Evolutionary conservation across 177 flowering plant species (phyloP), one percentile per base, ranked within the genome.

Genomic region (Vitis hybrid): DNA sequence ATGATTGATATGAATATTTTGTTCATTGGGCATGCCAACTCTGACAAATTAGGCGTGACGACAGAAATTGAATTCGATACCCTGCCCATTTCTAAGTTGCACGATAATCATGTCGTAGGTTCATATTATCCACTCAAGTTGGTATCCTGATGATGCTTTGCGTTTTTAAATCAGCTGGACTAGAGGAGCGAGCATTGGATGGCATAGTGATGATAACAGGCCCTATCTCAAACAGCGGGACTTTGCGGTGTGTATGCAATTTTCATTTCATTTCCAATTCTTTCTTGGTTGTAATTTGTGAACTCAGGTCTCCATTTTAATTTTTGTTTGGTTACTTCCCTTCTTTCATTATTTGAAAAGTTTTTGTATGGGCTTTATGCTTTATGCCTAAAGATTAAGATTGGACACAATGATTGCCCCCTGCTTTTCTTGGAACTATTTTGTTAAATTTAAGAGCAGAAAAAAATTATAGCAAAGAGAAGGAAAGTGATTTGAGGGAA

Each of bases 181-280:
- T 50, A 83, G 68, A 78, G 99, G 98, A 74, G 89, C 99, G 65
- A 89, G 89, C 81, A 96, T 96, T 69, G 99, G 99, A 48, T 96
- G 98, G 99, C 99, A 96, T 66, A 93, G 99, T 80, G 99, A 96
- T 86, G 97, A 96, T 71, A 92, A 93, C 69, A 79, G 91, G 71
- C 84, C 92, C 54, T 93, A 93, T 83, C 94, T 95, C 22, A 89
- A 87, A 70, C 99, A 93, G 65, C 81, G 98, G 48, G 83, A 88
- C 59, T 93, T 86, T 70, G 83, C 97, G 84, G 98, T 95, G 63
- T 14, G 86, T 81, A 70, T 22, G 7, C 15, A 5, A 66, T 59
- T 69, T 53, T 60, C 20, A 59, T 53, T 29, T 26, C 29, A 53
- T 7, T 53, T 14, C 16, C 56, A 53, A 0, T 53, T 53, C 56